phyloP scores from a whole-genome alignment of 768 basidiomycete genomes.

The Hysterangium stoloniferum region DNA sequence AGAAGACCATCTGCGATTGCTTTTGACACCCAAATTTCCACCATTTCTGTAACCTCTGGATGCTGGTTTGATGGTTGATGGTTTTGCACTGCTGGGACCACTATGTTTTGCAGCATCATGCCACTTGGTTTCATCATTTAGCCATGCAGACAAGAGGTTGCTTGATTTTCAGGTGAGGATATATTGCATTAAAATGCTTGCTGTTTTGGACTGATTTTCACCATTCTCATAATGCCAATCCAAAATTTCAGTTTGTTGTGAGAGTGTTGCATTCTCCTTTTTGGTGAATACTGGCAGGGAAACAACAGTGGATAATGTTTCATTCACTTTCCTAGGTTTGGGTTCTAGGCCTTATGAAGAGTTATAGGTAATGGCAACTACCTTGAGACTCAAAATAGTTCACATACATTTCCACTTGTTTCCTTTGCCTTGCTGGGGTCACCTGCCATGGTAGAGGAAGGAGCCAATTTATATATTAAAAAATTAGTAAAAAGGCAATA shows the following conservation, averaged over 20 bases:
- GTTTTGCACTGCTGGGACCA: constrained; percentile 13
- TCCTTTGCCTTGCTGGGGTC: too few relatives aligned
- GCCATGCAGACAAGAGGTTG: constrained; percentile 31
- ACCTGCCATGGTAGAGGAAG: too few relatives aligned
- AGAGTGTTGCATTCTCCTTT: constrained; percentile 28
- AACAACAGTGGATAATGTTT: neutral
- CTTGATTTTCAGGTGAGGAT: constrained; percentile 26
- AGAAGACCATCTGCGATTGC: constrained; percentile 22
- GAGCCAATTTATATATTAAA: too few relatives aligned
- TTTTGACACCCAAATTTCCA: constrained; percentile 33
- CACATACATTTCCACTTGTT: too few relatives aligned
- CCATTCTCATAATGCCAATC: constrained; percentile 30
- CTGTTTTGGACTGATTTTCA: constrained; percentile 25
- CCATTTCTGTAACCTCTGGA: constrained; percentile 28
- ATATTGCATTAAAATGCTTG: constrained; percentile 24
- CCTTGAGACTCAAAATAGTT: too few relatives aligned
- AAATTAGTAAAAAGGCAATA: too few relatives aligned
- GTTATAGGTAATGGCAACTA: too few relatives aligned
- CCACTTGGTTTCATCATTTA: constrained; percentile 25
- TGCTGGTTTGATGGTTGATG: too few relatives aligned
- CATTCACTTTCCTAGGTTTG: constrained; percentile 5
- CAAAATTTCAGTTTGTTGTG: constrained; percentile 29
- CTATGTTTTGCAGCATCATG: constrained; percentile 9
- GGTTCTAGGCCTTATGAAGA: too few relatives aligned
- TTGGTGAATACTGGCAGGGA: neutral